phyloP scores from a whole-genome alignment of 139 green algal genomes.

The Mesotaenium endlicherianum region DNA sequence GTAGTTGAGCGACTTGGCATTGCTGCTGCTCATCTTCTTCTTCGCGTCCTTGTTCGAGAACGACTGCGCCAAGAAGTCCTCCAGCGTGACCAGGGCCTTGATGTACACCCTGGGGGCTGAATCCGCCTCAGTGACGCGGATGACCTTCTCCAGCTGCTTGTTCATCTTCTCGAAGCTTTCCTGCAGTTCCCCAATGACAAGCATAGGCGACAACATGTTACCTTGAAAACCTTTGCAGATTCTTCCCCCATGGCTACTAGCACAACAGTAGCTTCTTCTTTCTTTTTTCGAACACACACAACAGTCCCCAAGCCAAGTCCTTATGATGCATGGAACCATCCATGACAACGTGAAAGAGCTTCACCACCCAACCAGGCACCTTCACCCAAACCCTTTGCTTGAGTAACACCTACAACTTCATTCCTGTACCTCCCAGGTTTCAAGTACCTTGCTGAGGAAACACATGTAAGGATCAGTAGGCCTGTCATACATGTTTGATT shows the following conservation, averaged over 20 bases:
- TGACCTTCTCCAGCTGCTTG: conserved; percentile 91
- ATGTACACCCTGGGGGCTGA: conserved; percentile 77
- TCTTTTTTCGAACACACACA: no score
- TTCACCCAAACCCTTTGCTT: no score
- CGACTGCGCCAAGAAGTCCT: conserved; percentile 76
- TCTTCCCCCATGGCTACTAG: neutral
- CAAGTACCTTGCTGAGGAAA: no score
- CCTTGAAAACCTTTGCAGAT: neutral
- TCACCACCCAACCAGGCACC: neutral
- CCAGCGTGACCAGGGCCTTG: conserved; percentile 83
- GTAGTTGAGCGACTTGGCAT: conserved; percentile 90
- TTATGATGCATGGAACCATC: no score
- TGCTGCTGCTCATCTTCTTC: conserved; percentile 93
- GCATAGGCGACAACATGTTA: neutral
- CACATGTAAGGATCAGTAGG: no score
- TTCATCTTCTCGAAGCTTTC: conserved; percentile 95
- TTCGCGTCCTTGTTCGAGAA: conserved; percentile 81
- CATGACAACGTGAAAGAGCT: neutral
- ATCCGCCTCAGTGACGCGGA: conserved; percentile 32
- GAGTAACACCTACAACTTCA: no score
- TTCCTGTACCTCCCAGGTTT: no score
- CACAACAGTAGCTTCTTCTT: neutral
- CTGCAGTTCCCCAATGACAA: conserved; percentile 51
- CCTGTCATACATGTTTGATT: no score
- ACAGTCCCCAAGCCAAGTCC: no score